Evolutionary conservation across 129 eudicot genomes (phyloP), one percentile per base, ranked within the genome.

Genomic region (Flaveria ramosissima): DNA sequence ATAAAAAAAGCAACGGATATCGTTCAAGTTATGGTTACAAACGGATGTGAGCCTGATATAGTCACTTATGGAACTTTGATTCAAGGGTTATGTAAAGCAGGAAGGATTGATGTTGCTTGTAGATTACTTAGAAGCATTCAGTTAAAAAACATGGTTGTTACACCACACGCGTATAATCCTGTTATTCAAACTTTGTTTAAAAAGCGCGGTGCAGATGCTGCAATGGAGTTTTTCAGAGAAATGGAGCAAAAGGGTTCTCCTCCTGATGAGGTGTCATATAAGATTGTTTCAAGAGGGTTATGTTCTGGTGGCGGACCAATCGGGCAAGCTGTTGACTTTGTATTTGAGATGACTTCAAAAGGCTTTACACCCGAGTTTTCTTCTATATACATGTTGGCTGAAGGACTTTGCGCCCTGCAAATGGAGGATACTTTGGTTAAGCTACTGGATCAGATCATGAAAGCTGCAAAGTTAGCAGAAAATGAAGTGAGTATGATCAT

Each of bases 301-400:
- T 94, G 97, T 80, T 85, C 89, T 13, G 89, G 96, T 63, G 97
- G 99, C 12, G 97, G 97, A 50, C 92, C 97, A 9, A 91, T 94
- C 21, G 81, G 86, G 14, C 96, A 89, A 75, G 99, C 97, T 48
- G 92, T 94, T 16, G 96, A 91, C 80, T 94, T 94, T 61, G 81
- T 86, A 4, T 68, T 77, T 57, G 99, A 94, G 85, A 89, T 91
- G 99, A 84, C 81, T 4, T 91, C 80, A 47, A 89, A 86, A 71
- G 97, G 96, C 1, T 77, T 55, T 65, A 39, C 79, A 13, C 99
- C 99, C 0, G 97, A 94, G 42, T 84, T 83, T 74, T 78, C 87
- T 56, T 81, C 97, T 6, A 88, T 94, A 65, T 79, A 68, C 69
- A 89, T 89, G 97, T 70, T 94, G 84, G 97, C 97, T 20, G 99